A percentile compares a stretch with the other conserved stretches of the same genome.
Conservation (phyloP, 768 basidiomycete species). For the Wakefieldia striispora region DNA sequence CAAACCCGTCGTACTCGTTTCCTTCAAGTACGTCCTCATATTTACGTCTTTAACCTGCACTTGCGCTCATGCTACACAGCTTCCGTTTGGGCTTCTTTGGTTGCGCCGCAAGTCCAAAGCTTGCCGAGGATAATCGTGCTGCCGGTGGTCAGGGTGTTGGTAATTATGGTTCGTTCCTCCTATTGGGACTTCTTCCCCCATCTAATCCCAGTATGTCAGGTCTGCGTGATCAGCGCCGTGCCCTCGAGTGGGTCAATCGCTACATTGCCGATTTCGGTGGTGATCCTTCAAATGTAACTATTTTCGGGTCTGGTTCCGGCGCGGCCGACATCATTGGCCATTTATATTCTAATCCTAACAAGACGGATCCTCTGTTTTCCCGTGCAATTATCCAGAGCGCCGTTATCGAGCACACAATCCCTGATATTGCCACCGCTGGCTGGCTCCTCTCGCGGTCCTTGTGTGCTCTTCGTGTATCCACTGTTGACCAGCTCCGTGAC, state of each 20-base stretch:
- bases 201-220: conserved; percentile 35
- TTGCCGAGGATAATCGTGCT: conserved; percentile 64
- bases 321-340: conserved; percentile 59
- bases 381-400: conserved; percentile 78
- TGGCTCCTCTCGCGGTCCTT: conserved; percentile 67
- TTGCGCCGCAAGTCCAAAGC: conserved; percentile 63
- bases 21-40: conserved; percentile 61
- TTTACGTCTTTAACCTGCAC: conserved; percentile 17
- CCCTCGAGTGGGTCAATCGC: conserved; percentile 61
- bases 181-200: not conserved
- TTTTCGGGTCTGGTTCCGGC: conserved; percentile 42
- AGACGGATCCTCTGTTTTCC: conserved; percentile 58
- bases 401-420: conserved; percentile 58
- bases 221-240: conserved; percentile 61
- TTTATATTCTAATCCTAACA: conserved; percentile 63
- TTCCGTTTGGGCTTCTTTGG: conserved; percentile 78
- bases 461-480: conserved; percentile 50
- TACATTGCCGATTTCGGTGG: conserved; percentile 67
- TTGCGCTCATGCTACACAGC: conserved; percentile 36
- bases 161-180: conserved; percentile 60
- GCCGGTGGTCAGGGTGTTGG: conserved; percentile 71
- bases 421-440: conserved; percentile 57
- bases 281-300: conserved; percentile 48
- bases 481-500: conserved; percentile 61
- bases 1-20: conserved; percentile 70